Conservation (phyloP, 805 yeast species). For the Komagataella pseudopastoris region DNA sequence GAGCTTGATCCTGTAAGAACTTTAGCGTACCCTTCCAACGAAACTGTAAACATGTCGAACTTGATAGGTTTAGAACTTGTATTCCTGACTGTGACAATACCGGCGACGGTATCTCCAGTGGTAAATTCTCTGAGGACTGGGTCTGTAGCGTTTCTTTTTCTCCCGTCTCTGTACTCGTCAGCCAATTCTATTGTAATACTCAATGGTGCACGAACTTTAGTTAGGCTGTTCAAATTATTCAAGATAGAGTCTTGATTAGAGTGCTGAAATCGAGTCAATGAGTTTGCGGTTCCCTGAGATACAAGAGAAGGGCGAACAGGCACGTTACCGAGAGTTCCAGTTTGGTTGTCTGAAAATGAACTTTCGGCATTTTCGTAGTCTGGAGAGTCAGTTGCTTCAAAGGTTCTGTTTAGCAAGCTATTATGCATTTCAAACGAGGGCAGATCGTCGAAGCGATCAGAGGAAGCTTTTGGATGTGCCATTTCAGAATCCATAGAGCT, state of each 20-base stretch:
- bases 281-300: not conserved
- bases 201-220: not conserved
- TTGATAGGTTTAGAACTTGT: conserved; percentile 25
- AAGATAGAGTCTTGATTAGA: not conserved
- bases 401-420: conserved; percentile 13
- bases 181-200: not conserved
- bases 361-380: not conserved
- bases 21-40: conserved; percentile 36
- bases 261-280: not conserved
- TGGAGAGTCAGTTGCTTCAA: conserved; percentile 5
- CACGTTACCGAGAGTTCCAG: not conserved
- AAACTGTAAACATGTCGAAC: conserved; percentile 49
- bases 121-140: conserved; percentile 36
- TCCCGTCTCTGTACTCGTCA: not conserved
- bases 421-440: conserved; percentile 64
- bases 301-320: not conserved
- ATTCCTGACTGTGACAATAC: conserved; percentile 34
- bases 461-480: not conserved
- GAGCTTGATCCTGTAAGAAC: not conserved
- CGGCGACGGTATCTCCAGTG: conserved; percentile 56
- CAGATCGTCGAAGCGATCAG: conserved; percentile 27
- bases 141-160: conserved; percentile 10
- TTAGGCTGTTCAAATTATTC: not conserved
- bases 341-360: not conserved
- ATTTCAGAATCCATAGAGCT: not conserved